Evolutionary conservation across 371 early-diverging fungal species (phyloP).

Genomic region (Mucor lusitanicus): DNA sequence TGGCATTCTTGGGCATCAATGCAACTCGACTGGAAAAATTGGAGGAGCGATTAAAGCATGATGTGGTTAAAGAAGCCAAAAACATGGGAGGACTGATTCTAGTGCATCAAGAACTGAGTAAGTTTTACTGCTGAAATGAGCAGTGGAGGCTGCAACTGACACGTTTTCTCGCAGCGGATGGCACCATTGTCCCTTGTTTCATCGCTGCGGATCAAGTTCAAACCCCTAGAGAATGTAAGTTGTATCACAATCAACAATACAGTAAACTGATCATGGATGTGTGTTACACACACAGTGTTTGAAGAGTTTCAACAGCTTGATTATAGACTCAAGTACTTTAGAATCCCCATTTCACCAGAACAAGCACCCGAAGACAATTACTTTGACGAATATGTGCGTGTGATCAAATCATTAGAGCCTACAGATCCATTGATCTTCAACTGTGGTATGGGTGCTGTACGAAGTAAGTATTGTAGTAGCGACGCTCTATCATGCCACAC

Average conservation of each 20-base stretch:
- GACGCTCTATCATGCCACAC: not conserved
- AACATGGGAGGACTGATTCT: constrained; percentile 56
- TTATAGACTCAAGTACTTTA: constrained; percentile 55
- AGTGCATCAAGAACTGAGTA: constrained; percentile 70
- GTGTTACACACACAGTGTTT: constrained; percentile 42
- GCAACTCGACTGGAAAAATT: constrained; percentile 65
- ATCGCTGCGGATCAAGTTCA: constrained; percentile 59
- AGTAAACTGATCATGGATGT: not conserved
- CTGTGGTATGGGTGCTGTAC: constrained; percentile 76
- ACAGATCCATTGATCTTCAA: constrained; percentile 64
- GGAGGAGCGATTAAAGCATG: constrained; percentile 68
- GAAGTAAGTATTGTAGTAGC: constrained; percentile 52
- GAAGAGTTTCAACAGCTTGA: constrained; percentile 37
- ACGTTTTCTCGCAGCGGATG: constrained; percentile 32
- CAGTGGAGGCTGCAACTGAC: not conserved
- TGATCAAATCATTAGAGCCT: constrained; percentile 39
- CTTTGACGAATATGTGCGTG: constrained; percentile 65
- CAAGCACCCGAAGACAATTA: constrained; percentile 70
- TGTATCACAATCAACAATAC: not conserved
- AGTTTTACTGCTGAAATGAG: not conserved
- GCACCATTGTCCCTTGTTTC: constrained; percentile 63
- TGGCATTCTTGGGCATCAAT: constrained; percentile 65
- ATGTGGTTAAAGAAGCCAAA: constrained; percentile 60
- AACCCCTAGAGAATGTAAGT: constrained; percentile 58
- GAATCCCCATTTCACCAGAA: constrained; percentile 68